Evolutionary conservation across 2,329 filamentous ascomycete genomes (phyloP).

Genomic region (Epichloe aotearoae): DNA sequence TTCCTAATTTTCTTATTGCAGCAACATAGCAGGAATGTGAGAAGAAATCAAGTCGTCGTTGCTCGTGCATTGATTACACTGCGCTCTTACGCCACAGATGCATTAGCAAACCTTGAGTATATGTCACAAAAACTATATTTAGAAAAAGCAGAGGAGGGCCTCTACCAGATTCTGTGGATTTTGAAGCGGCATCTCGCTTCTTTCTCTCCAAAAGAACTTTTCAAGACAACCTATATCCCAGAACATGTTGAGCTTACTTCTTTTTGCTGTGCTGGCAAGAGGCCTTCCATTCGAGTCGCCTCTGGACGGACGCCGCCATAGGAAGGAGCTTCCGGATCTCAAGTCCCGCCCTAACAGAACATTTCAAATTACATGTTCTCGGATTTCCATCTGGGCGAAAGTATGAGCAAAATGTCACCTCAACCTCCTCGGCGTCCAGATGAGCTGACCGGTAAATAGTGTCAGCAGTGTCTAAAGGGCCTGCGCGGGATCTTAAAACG

Average conservation of each 20-base stretch:
- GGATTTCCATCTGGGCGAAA: constrained; percentile 2
- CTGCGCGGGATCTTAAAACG: constrained; percentile 42
- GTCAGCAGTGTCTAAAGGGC: constrained; percentile 10
- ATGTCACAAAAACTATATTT: not conserved
- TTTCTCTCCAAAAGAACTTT: too few relatives aligned
- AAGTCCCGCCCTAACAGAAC: not conserved
- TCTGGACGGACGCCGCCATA: too few relatives aligned
- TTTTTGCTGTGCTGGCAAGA: not conserved
- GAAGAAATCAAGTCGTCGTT: too few relatives aligned
- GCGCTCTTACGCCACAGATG: not conserved
- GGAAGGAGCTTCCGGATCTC: not conserved
- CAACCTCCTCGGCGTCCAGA: too few relatives aligned
- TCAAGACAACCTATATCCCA: too few relatives aligned
- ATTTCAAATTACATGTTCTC: constrained; percentile 4
- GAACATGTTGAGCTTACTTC: not conserved
- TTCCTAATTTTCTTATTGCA: too few relatives aligned
- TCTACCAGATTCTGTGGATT: too few relatives aligned
- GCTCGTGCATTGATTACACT: too few relatives aligned
- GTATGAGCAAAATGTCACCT: not conserved
- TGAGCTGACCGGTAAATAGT: not conserved
- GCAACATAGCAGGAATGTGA: too few relatives aligned
- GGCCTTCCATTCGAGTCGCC: not conserved
- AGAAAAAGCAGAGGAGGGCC: too few relatives aligned
- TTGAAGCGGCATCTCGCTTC: too few relatives aligned
- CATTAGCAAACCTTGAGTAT: not conserved